Conservation (phyloP, 2,329 filamentous ascomycete genomes). For the Fusarium sp. region DNA sequence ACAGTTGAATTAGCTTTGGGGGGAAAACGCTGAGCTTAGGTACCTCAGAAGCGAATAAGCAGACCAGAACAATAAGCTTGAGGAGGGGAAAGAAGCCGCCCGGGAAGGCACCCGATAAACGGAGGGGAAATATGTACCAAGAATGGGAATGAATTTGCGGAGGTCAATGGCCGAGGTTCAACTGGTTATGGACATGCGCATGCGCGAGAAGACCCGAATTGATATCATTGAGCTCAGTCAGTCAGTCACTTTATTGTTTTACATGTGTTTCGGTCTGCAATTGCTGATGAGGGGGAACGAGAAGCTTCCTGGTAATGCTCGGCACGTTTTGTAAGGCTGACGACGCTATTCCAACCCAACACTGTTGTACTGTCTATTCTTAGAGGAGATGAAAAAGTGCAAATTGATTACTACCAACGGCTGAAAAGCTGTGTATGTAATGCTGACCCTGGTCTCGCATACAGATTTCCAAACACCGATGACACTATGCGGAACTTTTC, state of each 20-base stretch:
- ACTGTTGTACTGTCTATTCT: constrained; percentile 4
- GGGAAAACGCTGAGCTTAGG: constrained; percentile 25
- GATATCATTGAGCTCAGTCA: background rate
- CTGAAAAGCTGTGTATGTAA: background rate
- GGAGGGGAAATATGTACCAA: constrained; percentile 23
- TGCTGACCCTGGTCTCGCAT: constrained; percentile 3
- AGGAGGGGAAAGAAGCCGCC: background rate
- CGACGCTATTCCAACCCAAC: constrained; percentile 14
- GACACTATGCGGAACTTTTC: background rate
- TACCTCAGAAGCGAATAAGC: background rate
- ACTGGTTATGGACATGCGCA: constrained; percentile 11
- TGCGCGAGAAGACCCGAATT: constrained; percentile 35
- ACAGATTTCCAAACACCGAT: background rate
- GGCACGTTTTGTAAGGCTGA: constrained; percentile 23
- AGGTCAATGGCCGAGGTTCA: constrained; percentile 37
- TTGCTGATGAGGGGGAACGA: background rate
- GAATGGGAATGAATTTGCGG: constrained; percentile 18
- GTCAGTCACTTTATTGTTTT: constrained; percentile 8
- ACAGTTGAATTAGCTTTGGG: constrained; percentile 22
- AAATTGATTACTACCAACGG: background rate
- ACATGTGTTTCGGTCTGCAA: constrained; percentile 32
- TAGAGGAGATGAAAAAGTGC: background rate
- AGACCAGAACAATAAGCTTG: constrained; percentile 30
- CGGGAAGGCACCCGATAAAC: constrained; percentile 31
- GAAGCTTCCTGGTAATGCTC: background rate